A percentile compares a stretch with the other conserved stretches of the same genome.
phyloP scores from a whole-genome alignment of 2,329 filamentous ascomycete genomes.

The Monosporascus ibericus region DNA sequence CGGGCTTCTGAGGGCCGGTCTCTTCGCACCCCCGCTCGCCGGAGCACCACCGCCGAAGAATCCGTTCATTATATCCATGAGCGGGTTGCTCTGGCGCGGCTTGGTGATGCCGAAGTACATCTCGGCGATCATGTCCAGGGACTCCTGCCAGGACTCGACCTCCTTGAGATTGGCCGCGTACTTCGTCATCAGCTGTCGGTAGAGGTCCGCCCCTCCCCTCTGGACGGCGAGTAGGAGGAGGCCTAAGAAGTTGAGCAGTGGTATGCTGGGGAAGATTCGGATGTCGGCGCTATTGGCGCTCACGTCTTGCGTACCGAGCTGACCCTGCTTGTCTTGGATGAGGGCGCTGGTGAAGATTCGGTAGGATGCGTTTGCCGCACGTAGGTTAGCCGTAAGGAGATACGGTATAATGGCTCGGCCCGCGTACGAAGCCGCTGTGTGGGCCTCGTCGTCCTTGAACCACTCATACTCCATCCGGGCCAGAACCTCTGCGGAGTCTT shows the following conservation, averaged over 20 bases:
- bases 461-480: slow-evolving; percentile 84
- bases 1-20: slow-evolving; percentile 38
- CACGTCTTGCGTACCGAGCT: slow-evolving; percentile 74
- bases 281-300: slow-evolving; percentile 67
- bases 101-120: slow-evolving; percentile 94
- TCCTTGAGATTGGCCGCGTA: slow-evolving; percentile 78
- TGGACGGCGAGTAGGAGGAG: slow-evolving; percentile 79
- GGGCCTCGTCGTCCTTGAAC: slow-evolving; percentile 84
- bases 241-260: slow-evolving; percentile 91
- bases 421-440: slow-evolving; percentile 80
- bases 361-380: slow-evolving; percentile 78
- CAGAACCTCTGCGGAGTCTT: slow-evolving; percentile 76
- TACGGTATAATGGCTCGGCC: slow-evolving; percentile 86
- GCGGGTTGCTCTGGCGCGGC: slow-evolving; percentile 81
- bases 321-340: slow-evolving; percentile 43
- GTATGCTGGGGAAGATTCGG: slow-evolving; percentile 81
- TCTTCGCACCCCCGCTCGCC: slow-evolving; percentile 24
- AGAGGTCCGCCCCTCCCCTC: slow-evolving; percentile 71
- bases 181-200: slow-evolving; percentile 73
- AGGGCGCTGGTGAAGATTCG: slow-evolving; percentile 68
- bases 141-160: slow-evolving; percentile 69
- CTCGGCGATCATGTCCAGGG: slow-evolving; percentile 82
- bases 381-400: slow-evolving; percentile 82
- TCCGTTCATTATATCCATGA: slow-evolving; percentile 97
- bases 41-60: slow-evolving; percentile 72